Base-by-base conservation (phyloP, 2,329 filamentous ascomycete genomes). In the Colletotrichum falcatum region DNA sequence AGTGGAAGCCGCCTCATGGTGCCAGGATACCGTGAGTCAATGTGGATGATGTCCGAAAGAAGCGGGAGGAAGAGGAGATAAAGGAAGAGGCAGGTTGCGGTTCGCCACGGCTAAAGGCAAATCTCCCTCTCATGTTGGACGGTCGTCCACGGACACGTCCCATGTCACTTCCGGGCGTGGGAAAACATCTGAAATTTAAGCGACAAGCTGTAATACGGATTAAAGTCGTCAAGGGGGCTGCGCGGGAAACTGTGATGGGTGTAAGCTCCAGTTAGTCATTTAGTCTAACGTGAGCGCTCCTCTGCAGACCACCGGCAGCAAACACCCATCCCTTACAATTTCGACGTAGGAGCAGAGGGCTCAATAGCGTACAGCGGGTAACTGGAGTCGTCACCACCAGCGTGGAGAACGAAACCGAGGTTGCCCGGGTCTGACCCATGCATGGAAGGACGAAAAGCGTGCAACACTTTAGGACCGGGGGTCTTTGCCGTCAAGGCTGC, bases 1-100 rank as follows among this genome's bases (percentile, higher is more conserved):
- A 65, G 12, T 39, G 73, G 59, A 48, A 64, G n/a, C 72, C 72
- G 39, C 71, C 62, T 70, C 67, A 71, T 72, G 16, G 44, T 59
- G 58, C 30, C 53, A 18, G 11, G 44, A 39, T 48, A 46, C 44
- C 37, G 18, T 18, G n/a, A 18, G 54, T 35, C 44, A 2, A 11
- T 18, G 35, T 23, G 23, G 33, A 56, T 37, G 53, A 28, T 53
- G 9, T 60, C 18, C 26, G 46, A 59, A 37, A 33, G 11, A 7
- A 35, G 3, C 6, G 30, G 35, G n/a, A 14, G 16, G 33, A 37
- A 12, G 30, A 28, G 8, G 12, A n/a, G 39, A 66, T 20, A 1
- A 8, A 5, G 30, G 30, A n/a, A 11, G 23, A 56, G 33, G 11
- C 46, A 49, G 28, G 28, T 3, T 5, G 26, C 16, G 23, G 18